phyloP scores from a whole-genome alignment of 768 basidiomycete genomes.

The Pisolithus albus region DNA sequence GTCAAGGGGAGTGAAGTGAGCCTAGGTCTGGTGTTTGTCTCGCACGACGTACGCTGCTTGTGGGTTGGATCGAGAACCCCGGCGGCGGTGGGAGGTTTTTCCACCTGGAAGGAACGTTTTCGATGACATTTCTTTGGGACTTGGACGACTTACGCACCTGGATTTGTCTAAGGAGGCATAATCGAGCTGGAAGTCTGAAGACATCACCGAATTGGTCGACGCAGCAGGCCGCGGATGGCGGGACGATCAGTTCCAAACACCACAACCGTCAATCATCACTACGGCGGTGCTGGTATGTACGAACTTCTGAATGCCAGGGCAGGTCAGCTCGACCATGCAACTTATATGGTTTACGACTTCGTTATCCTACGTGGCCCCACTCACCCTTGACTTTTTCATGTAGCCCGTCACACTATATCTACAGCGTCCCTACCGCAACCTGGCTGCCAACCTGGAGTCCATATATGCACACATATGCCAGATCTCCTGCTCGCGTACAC shows the following conservation, averaged over 20 bases:
- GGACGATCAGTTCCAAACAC: too few species aligned
- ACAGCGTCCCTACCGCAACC: too few species aligned
- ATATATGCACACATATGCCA: constrained; percentile 33
- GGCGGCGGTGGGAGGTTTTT: constrained; percentile 58
- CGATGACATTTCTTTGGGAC: background rate
- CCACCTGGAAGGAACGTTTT: constrained; percentile 39
- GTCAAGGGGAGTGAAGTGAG: background rate
- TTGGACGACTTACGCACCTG: constrained; percentile 11
- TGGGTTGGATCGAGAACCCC: constrained; percentile 49
- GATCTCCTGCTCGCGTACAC: constrained; percentile 45
- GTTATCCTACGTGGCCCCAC: too few species aligned
- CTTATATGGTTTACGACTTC: too few species aligned
- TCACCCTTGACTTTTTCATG: too few species aligned
- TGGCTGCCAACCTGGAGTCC: constrained; percentile 37
- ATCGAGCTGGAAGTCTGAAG: constrained; percentile 19
- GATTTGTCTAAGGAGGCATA: constrained; percentile 27
- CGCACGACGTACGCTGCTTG: constrained; percentile 21
- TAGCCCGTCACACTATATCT: too few species aligned
- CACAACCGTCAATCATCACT: too few species aligned
- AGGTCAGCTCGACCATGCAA: too few species aligned
- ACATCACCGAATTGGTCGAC: constrained; percentile 9
- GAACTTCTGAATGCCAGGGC: too few species aligned
- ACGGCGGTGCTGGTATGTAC: too few species aligned
- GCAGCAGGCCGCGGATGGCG: too few species aligned
- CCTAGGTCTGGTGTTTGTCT: background rate